Conservation (phyloP, 176 grass and related monocot species). For the Cocos nucifera region DNA sequence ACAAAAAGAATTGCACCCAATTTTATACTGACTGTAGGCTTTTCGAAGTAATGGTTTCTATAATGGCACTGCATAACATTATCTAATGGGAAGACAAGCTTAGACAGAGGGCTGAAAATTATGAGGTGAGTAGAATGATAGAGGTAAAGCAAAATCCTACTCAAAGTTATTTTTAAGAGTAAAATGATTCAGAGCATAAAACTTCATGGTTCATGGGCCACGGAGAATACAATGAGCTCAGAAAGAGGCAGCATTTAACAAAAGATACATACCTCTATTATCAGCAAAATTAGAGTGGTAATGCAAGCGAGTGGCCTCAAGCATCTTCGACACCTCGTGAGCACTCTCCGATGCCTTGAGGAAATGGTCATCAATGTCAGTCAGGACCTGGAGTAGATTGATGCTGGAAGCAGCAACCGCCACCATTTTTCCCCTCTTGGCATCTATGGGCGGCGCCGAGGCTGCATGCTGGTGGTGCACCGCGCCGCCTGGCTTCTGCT, state of each 20-base stretch:
- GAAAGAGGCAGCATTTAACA: conserved; percentile 9
- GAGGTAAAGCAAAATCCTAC: too few relatives aligned
- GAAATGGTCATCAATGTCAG: conserved; percentile 71
- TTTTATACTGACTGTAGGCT: too few relatives aligned
- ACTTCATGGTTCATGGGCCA: too few relatives aligned
- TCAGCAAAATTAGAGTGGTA: conserved; percentile 96
- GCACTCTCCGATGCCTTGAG: conserved; percentile 78
- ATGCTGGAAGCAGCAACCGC: conserved; percentile 28
- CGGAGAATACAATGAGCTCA: not conserved
- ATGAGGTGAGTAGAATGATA: too few relatives aligned
- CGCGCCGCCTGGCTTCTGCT: conserved; percentile 42
- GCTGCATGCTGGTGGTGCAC: conserved; percentile 77
- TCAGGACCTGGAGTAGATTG: conserved; percentile 49
- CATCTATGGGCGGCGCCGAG: conserved; percentile 48
- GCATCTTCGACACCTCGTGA: conserved; percentile 64
- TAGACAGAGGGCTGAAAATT: too few relatives aligned
- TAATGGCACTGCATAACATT: too few relatives aligned
- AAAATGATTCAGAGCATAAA: too few relatives aligned
- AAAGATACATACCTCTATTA: conserved; percentile 44
- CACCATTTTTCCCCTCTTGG: conserved; percentile 46
- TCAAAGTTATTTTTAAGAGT: too few relatives aligned
- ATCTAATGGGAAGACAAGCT: too few relatives aligned
- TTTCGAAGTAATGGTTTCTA: too few relatives aligned
- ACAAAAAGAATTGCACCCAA: too few relatives aligned
- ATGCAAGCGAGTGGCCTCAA: conserved; percentile 96